These are phyloP conservation scores for Moesziomyces sp. DNA, from an alignment of 1,284 basidiomycete species.

Conservation along the genomic window DNA sequence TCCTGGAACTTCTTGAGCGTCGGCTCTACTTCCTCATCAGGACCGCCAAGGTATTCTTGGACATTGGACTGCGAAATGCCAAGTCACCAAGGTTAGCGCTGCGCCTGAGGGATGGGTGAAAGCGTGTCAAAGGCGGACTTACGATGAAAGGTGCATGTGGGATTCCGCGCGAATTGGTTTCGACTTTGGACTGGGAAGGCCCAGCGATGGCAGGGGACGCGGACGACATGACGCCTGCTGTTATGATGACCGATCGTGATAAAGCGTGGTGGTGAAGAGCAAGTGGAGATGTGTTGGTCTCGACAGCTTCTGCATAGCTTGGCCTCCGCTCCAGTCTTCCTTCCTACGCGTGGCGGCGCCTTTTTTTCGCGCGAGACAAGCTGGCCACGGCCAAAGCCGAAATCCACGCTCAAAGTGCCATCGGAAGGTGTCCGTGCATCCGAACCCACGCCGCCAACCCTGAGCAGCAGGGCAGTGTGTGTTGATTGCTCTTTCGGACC, in stretches of 20 bases:
- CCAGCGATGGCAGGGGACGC: conserved; percentile 28
- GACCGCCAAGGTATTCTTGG: conserved; percentile 83
- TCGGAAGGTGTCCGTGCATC: conserved; percentile 17
- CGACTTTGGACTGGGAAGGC: conserved; percentile 34
- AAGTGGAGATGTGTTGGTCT: conserved; percentile 1
- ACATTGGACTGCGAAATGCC: conserved; percentile 76
- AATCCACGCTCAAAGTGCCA: background rate
- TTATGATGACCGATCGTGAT: background rate
- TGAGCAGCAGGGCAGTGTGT: background rate
- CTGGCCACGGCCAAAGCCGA: conserved; percentile 29
- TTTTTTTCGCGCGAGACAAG: conserved; percentile 8
- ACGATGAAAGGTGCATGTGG: conserved; percentile 95
- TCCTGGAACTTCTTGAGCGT: conserved; percentile 88
- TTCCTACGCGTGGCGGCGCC: background rate
- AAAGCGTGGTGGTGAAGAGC: conserved; percentile 1
- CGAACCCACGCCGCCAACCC: conserved; percentile 2
- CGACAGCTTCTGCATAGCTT: conserved; percentile 6
- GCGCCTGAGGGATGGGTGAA: background rate
- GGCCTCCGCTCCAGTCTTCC: background rate
- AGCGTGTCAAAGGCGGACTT: conserved; percentile 66
- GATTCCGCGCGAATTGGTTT: conserved; percentile 84
- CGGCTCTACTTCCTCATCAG: conserved; percentile 81
- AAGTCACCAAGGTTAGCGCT: background rate
- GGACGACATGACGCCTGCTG: conserved; percentile 14
- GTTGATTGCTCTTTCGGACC: background rate